Conservation (phyloP, 1,139 yeast species). For the Petasospora fabianii region DNA sequence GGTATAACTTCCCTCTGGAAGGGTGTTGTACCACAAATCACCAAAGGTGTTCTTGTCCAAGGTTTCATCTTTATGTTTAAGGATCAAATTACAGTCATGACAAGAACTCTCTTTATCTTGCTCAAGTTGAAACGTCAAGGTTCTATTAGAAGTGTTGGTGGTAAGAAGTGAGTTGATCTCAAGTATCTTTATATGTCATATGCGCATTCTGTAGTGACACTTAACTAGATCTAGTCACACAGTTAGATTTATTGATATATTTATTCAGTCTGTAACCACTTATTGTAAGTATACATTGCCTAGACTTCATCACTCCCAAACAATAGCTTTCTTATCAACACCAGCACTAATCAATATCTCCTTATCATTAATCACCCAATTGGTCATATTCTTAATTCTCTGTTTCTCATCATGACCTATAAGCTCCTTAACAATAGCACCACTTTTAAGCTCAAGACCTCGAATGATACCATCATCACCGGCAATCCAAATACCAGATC, state of each 20-base stretch:
- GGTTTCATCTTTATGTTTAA: slow-evolving; percentile 79
- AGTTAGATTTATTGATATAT: background rate
- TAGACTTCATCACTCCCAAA: slow-evolving; percentile 9
- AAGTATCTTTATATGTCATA: no score
- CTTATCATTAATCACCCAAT: slow-evolving; percentile 20
- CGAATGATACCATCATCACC: slow-evolving; percentile 68
- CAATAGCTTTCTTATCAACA: slow-evolving; percentile 37
- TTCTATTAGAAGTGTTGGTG: no score
- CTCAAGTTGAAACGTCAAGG: slow-evolving; percentile 11
- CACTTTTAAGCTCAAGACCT: slow-evolving; percentile 49
- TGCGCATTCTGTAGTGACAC: no score
- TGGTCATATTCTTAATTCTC: slow-evolving; percentile 43
- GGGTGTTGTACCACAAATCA: slow-evolving; percentile 77
- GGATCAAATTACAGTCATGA: slow-evolving; percentile 23
- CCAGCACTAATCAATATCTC: slow-evolving; percentile 45
- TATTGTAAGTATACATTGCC: background rate
- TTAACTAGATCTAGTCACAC: no score
- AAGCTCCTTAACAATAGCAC: slow-evolving; percentile 32
- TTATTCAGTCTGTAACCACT: background rate
- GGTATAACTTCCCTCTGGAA: slow-evolving; percentile 62
- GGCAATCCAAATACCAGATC: slow-evolving; percentile 57
- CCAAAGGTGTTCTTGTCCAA: slow-evolving; percentile 82
- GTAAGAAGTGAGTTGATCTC: no score
- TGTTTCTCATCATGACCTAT: slow-evolving; percentile 33
- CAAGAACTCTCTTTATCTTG: slow-evolving; percentile 16